Conservation (phyloP, 2,329 filamentous ascomycete genomes). For the Cladophialophora chaetospira region DNA sequence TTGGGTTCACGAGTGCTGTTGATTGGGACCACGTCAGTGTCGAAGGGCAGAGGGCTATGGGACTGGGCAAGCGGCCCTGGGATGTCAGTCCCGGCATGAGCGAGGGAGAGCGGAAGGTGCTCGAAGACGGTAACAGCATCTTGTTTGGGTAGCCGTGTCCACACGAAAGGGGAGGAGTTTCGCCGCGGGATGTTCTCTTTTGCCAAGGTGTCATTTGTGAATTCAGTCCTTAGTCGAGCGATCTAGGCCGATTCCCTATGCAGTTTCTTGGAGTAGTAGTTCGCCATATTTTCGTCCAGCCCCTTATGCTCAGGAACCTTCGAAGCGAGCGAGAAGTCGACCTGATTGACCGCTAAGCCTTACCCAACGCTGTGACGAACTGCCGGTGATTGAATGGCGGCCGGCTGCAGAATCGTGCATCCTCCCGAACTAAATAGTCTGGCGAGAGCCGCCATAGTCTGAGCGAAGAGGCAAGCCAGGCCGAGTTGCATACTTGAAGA, state of each 20-base stretch:
- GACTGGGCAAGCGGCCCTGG: conserved; percentile 54
- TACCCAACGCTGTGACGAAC: background rate
- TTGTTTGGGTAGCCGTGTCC: conserved; percentile 45
- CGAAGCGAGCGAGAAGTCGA: too few relatives aligned
- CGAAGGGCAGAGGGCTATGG: conserved; percentile 59
- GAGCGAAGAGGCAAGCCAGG: background rate
- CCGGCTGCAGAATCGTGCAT: background rate
- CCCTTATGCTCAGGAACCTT: background rate
- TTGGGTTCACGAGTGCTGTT: conserved; percentile 42
- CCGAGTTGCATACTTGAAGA: background rate
- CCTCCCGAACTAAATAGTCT: background rate
- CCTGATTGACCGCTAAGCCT: too few relatives aligned
- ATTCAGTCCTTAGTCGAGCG: background rate
- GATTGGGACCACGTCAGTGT: conserved; percentile 43
- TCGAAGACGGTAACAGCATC: conserved; percentile 57
- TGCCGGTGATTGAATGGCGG: background rate
- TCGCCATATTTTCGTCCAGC: background rate
- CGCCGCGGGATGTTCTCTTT: background rate
- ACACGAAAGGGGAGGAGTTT: background rate
- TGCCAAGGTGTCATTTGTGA: background rate
- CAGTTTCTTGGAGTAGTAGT: too few relatives aligned
- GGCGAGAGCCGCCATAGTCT: background rate
- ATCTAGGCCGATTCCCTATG: too few relatives aligned
- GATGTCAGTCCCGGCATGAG: conserved; percentile 50
- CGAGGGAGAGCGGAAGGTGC: conserved; percentile 53